These are phyloP conservation scores for Paecilomyces variotii DNA, from an alignment of 2,329 filamentous ascomycete species.

Conservation along the genomic window DNA sequence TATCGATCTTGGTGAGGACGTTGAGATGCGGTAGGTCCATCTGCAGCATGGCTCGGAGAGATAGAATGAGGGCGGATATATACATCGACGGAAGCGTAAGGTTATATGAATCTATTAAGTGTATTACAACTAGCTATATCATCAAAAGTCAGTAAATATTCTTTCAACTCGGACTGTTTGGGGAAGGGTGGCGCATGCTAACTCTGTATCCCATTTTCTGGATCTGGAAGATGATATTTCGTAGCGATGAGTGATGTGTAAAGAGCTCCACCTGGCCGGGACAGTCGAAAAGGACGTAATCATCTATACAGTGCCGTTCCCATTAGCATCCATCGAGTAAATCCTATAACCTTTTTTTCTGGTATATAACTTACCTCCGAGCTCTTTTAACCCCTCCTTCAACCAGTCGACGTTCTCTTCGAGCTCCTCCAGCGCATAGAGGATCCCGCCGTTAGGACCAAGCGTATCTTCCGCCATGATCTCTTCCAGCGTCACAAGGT, in stretches of 20 bases:
- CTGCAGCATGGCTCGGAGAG: conserved; percentile 92
- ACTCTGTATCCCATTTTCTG: conserved; percentile 91
- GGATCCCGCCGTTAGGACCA: conserved; percentile 82
- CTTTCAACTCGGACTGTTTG: background rate
- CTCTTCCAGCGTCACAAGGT: conserved; percentile 82
- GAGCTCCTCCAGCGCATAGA: conserved; percentile 91
- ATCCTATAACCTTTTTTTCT: background rate
- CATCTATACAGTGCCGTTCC: conserved; percentile 44
- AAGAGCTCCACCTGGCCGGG: conserved; percentile 96
- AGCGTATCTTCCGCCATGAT: conserved; percentile 88
- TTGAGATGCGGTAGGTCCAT: conserved; percentile 96
- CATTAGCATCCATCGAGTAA: background rate
- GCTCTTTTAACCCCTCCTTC: conserved; percentile 66
- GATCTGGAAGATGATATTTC: conserved; percentile 84
- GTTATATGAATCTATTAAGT: conserved; percentile 90
- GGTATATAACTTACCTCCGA: conserved; percentile 47
- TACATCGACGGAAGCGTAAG: conserved; percentile 90
- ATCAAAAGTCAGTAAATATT: conserved; percentile 1
- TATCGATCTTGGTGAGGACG: conserved; percentile 96
- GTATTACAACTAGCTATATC: conserved; percentile 75
- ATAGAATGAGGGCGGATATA: conserved; percentile 86
- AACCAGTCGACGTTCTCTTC: conserved; percentile 94
- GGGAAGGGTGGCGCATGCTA: conserved; percentile 30
- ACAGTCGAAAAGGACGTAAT: conserved; percentile 93
- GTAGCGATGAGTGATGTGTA: conserved; percentile 84